Evolutionary conservation across 176 grass and related monocot species (phyloP), one percentile per base, ranked within the genome.

Genomic region (Phragmites australis): DNA sequence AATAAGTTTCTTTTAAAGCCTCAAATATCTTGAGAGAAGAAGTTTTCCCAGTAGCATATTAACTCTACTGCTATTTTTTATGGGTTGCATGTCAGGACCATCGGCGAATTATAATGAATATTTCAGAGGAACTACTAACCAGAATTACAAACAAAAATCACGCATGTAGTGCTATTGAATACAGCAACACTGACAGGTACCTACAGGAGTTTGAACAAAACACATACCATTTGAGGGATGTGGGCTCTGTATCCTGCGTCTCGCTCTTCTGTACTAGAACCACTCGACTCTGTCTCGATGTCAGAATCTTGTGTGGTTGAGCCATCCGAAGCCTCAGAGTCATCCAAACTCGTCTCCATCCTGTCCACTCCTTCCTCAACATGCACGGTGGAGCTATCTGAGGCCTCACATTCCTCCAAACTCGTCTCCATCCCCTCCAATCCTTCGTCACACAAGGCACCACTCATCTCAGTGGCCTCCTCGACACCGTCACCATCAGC

Each of bases 181-280:
- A 46, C 25, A 64, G 12, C 57, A 77, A 39, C 17, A 1, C 9
- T 31, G 43, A 65, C 26, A 84, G 70, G 17, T 18, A 75, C 8
- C 48, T 49, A 89, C 17, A 79, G 39, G 40, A 64, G 30, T 75
- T 47, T 61, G 58, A 55, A 53, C 27, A 5, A 43, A 71, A 81
- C 61, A 89, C 54, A 56, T 97, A 97, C 93, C 88, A 72, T 69
- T 29, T 55, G 55, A 19, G 82, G 72, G 65, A 68, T 84, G 62
- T 82, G 58, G 58, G 73, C 78, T 50, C 61, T 50, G 53, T 86
- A 85, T 56, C 65, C 76, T 29, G 82, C 13, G 6, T 77, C 67
- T 59, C 88, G 90, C 64, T 99, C 88, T 65, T 91, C 92, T 83
- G 59, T 49, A 68, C 80, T 93, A 50, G 90, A 95, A 72, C 74